Evolutionary conservation across 2,329 filamentous ascomycete genomes (phyloP).

Genomic region (Penicillium janthinellum): DNA sequence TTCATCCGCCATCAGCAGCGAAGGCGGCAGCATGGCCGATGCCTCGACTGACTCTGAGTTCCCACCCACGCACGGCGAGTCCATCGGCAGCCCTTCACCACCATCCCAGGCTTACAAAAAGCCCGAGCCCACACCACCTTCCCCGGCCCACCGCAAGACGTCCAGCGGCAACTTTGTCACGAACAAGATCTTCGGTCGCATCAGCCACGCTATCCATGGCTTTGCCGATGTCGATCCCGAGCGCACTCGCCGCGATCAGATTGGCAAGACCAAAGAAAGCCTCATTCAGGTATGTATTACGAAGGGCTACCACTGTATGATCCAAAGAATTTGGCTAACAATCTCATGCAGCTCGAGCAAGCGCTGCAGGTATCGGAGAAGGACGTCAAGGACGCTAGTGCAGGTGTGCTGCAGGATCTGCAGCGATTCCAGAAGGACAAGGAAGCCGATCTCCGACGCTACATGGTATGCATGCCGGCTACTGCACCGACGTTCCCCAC

Average conservation of each 20-base stretch:
- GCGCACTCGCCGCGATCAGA: constrained; percentile 84
- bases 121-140: constrained; percentile 35
- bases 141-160: constrained; percentile 71
- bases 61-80: constrained; percentile 80
- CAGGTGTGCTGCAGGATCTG: constrained; percentile 83
- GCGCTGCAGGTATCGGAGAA: constrained; percentile 84
- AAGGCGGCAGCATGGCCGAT: constrained; percentile 63
- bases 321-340: not conserved
- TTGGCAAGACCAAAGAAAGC: constrained; percentile 91
- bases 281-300: constrained; percentile 59
- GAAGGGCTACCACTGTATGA: not conserved
- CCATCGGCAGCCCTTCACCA: constrained; percentile 66
- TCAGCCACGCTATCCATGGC: constrained; percentile 93
- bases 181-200: constrained; percentile 87
- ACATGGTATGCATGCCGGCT: constrained; percentile 69
- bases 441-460: constrained; percentile 87
- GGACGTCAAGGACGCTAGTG: constrained; percentile 90
- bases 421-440: constrained; percentile 94
- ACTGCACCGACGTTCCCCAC: constrained; percentile 2
- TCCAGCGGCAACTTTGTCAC: constrained; percentile 89
- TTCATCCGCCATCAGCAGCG: constrained; percentile 51
- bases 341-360: constrained; percentile 72
- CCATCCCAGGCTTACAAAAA: constrained; percentile 59
- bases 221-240: constrained; percentile 97
- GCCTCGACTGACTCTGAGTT: constrained; percentile 95